A percentile compares a stretch with the other conserved stretches of the same genome.
Conservation (phyloP, 129 eudicot species). For the Flaveria sonorensis region DNA sequence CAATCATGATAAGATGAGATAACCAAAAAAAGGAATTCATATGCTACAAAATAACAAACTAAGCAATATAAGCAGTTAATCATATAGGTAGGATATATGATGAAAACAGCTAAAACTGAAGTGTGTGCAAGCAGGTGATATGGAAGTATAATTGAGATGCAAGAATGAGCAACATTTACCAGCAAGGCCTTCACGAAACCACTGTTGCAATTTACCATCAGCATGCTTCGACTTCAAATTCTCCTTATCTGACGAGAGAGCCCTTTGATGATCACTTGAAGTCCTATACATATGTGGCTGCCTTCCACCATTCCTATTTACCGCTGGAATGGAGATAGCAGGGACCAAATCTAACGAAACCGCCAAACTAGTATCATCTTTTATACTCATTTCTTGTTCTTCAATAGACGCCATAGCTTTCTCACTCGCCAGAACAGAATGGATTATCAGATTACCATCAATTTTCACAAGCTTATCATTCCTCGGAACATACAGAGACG, state of each 20-base stretch:
- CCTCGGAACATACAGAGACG: slow-evolving; percentile 94
- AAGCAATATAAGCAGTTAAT: slow-evolving; percentile 10
- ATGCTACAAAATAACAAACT: not conserved
- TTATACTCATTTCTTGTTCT: slow-evolving; percentile 36
- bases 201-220: slow-evolving; percentile 82
- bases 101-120: not conserved
- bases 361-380: slow-evolving; percentile 57
- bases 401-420: slow-evolving; percentile 66
- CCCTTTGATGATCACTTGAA: slow-evolving; percentile 53
- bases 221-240: slow-evolving; percentile 47
- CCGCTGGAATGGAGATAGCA: slow-evolving; percentile 48
- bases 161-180: slow-evolving; percentile 51
- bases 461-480: slow-evolving; percentile 92
- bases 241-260: slow-evolving; percentile 65
- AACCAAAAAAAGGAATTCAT: slow-evolving; percentile 1
- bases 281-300: slow-evolving; percentile 53
- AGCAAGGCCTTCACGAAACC: slow-evolving; percentile 97
- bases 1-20: slow-evolving; percentile 9
- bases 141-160: not conserved
- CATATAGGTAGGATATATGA: slow-evolving; percentile 6
- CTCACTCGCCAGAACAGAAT: slow-evolving; percentile 92
- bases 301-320: slow-evolving; percentile 47
- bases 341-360: slow-evolving; percentile 56
- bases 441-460: slow-evolving; percentile 94
- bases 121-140: not conserved